Percentiles rank a stretch among this genome's conserved stretches.
These are phyloP conservation scores for Casuarina cunninghamiana DNA, from an alignment of 306 rosid species.

Conservation along the genomic window DNA sequence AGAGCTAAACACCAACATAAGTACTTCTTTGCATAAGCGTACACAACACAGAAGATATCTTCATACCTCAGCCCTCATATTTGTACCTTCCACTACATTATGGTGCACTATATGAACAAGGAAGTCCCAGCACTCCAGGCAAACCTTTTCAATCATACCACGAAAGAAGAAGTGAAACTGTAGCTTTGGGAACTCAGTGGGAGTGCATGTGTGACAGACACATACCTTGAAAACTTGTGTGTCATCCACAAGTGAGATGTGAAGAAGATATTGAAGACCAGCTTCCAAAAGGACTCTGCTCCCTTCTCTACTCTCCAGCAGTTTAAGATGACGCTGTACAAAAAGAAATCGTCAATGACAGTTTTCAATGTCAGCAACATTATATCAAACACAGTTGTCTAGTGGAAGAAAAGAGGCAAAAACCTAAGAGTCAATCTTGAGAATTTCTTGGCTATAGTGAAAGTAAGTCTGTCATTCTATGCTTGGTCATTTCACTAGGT, in stretches of 20 bases:
- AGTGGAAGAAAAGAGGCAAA: background rate
- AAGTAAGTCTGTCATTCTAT: conserved; percentile 41
- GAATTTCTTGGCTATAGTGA: conserved; percentile 93
- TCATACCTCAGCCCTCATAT: conserved; percentile 61
- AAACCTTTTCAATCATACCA: conserved; percentile 57
- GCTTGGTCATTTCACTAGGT: background rate
- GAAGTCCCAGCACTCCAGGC: conserved; percentile 95
- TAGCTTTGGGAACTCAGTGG: conserved; percentile 1
- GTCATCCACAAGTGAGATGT: conserved; percentile 92
- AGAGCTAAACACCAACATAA: conserved; percentile 16
- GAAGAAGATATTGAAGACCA: conserved; percentile 95
- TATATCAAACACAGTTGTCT: background rate
- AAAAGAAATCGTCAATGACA: conserved; percentile 12
- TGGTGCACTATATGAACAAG: conserved; percentile 66
- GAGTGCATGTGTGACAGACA: background rate
- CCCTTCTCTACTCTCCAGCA: conserved; percentile 73
- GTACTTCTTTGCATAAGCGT: background rate
- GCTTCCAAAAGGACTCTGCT: conserved; percentile 60
- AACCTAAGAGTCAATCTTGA: conserved; percentile 41
- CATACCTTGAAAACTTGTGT: conserved; percentile 94
- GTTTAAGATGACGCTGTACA: conserved; percentile 75
- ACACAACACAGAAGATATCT: background rate
- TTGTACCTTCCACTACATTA: conserved; percentile 43
- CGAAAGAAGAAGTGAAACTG: background rate
- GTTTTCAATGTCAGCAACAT: background rate